These are phyloP conservation scores for baker's yeast (Saccharomyces cerevisiae) DNA, from an alignment of 805 yeast genomes.

Conservation along the genomic window DNA sequence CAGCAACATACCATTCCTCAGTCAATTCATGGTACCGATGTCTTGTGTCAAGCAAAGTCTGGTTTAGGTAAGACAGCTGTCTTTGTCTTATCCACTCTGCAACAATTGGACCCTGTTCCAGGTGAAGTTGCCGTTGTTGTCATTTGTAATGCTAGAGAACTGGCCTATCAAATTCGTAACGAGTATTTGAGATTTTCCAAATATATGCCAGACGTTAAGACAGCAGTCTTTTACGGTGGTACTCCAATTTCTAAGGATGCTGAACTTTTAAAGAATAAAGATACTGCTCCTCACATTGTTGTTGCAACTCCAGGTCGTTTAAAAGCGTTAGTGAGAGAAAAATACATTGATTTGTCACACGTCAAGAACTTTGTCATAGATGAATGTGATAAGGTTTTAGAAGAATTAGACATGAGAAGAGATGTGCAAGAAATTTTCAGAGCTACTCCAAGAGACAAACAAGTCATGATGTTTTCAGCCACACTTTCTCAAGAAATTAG, in stretches of 20 bases:
- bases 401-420: constrained; percentile 88
- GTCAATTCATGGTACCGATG: constrained; percentile 95
- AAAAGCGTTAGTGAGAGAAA: constrained; percentile 87
- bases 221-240: constrained; percentile 97
- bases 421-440: constrained; percentile 97
- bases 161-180: constrained; percentile 95
- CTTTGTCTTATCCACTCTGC: constrained; percentile 89
- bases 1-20: constrained; percentile 98
- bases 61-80: constrained; percentile 99
- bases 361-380: constrained; percentile 93
- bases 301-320: constrained; percentile 99
- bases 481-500: constrained; percentile 89
- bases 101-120: constrained; percentile 93
- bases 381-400: constrained; percentile 97
- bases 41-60: constrained; percentile 96
- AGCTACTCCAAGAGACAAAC: constrained; percentile 95
- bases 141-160: constrained; percentile 95
- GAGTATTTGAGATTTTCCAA: constrained; percentile 96
- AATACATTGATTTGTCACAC: constrained; percentile 74
- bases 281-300: constrained; percentile 90
- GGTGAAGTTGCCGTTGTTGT: constrained; percentile 94
- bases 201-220: constrained; percentile 95
- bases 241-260: constrained; percentile 76
- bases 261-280: constrained; percentile 82
- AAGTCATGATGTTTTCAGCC: constrained; percentile 99